Evolutionary conservation across 139 green algal genomes (phyloP), one percentile per base, ranked within the genome.

Genomic region (Dunaliella primolecta): DNA sequence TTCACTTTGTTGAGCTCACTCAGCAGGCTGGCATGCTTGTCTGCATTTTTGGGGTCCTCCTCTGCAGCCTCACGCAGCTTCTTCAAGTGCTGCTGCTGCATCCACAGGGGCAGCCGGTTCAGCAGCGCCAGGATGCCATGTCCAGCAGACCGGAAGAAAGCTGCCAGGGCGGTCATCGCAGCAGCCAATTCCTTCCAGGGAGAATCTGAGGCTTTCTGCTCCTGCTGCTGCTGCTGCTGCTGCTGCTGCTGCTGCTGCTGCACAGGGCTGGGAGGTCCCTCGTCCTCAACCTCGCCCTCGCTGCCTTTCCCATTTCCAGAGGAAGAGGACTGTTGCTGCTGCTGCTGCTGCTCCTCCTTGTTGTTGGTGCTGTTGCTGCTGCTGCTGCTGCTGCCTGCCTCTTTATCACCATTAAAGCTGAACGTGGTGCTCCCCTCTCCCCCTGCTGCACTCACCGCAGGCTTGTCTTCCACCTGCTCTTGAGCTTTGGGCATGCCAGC

Each of bases 1-100:
- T 87, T 35, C 24, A 23, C 20, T 38, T 86, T 80, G 78, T 91
- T 91, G 38, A 94, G 89, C 82, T 89, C 89, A 21, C 80, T 31
- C 25, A 93, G 84, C 70, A 88, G 90, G 7, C 87, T 88, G 29
- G 87, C 87, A 38, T 93, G 90, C 57, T 87, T 87, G 31, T 84
- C 89, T 33, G 84, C 86, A 57, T 91, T 75, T 33, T 84, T 78
- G 0, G 91, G 91, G 21, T 86, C 84, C 56, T 89, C 91, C 33
- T 92, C 89, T 31, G 74, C 78, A 36, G 71, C 55, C 32, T 92
- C 89, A 3, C 86, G 81, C 33, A 92, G 83, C 72, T 83, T 81
- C 34, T 83, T 64, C 46, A 64, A 15, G 46, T 64, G 46, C 46
- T 64, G 46, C 46, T 64, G 46, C 46, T 64, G 46, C 7, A 64